Conservation (phyloP, 495 filamentous ascomycete species). For the Penicilliopsis zonata region DNA sequence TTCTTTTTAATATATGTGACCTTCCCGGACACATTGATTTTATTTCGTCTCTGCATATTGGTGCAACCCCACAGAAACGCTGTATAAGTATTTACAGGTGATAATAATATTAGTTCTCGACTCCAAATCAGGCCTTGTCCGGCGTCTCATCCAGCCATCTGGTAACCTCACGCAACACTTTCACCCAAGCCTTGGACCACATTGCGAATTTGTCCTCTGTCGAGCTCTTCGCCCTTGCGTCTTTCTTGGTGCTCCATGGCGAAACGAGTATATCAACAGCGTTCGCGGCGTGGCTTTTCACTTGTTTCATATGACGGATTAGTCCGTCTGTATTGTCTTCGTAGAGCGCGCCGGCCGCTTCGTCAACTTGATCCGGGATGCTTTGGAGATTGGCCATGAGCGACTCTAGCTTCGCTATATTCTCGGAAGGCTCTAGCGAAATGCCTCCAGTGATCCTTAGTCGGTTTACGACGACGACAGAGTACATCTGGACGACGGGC, state of each 20-base stretch:
- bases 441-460: constrained; percentile 16
- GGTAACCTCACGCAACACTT: constrained; percentile 32
- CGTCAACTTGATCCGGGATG: constrained; percentile 34
- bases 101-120: too few relatives aligned
- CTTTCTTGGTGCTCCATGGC: constrained; percentile 11
- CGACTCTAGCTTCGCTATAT: constrained; percentile 15
- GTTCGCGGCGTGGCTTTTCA: constrained; percentile 15
- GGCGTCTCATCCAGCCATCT: constrained; percentile 12
- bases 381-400: constrained; percentile 20
- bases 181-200: constrained; percentile 38
- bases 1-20: too few relatives aligned
- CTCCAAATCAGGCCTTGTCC: too few relatives aligned
- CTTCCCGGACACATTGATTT: too few relatives aligned
- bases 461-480: constrained; percentile 24
- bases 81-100: too few relatives aligned
- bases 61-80: too few relatives aligned
- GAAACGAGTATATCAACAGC: constrained; percentile 15
- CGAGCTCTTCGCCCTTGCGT: constrained; percentile 7
- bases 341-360: constrained; percentile 37
- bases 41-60: too few relatives aligned
- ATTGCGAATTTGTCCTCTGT: constrained; percentile 32
- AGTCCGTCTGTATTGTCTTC: constrained; percentile 22
- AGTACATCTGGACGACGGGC: constrained; percentile 29
- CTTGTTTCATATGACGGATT: constrained; percentile 13
- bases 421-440: constrained; percentile 5